Conservation (phyloP, 2,329 filamentous ascomycete species). For the Hymenoscyphus infarciens region DNA sequence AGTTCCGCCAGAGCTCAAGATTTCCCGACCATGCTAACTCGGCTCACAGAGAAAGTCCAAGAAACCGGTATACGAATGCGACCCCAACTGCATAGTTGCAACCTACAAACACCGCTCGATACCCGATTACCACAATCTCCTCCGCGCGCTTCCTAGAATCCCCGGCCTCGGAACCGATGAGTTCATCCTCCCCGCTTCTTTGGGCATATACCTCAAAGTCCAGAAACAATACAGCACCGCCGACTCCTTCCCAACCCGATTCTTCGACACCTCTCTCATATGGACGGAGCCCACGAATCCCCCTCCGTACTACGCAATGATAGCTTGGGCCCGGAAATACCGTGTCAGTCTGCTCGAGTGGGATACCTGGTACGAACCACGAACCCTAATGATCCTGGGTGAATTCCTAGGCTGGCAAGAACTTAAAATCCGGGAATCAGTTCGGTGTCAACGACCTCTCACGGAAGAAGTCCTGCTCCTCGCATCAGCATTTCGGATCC, state of each 20-base stretch:
- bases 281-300: neutral
- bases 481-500: neutral
- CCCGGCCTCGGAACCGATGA: neutral
- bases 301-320: neutral
- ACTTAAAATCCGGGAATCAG: neutral
- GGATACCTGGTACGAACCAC: conserved; percentile 1
- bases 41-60: neutral
- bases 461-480: neutral
- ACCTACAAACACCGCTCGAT: neutral
- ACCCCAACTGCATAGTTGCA: neutral
- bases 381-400: neutral
- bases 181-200: neutral
- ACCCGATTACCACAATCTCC: neutral
- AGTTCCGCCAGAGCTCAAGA: neutral
- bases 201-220: neutral
- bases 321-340: neutral
- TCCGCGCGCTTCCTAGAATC: neutral
- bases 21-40: neutral
- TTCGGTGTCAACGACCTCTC: neutral
- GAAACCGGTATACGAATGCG: neutral
- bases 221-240: neutral
- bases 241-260: neutral
- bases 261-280: neutral
- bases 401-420: neutral
- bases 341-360: neutral